Conservation (phyloP, 352 stramenopile genomes). For the Phytophthora foliorum region DNA sequence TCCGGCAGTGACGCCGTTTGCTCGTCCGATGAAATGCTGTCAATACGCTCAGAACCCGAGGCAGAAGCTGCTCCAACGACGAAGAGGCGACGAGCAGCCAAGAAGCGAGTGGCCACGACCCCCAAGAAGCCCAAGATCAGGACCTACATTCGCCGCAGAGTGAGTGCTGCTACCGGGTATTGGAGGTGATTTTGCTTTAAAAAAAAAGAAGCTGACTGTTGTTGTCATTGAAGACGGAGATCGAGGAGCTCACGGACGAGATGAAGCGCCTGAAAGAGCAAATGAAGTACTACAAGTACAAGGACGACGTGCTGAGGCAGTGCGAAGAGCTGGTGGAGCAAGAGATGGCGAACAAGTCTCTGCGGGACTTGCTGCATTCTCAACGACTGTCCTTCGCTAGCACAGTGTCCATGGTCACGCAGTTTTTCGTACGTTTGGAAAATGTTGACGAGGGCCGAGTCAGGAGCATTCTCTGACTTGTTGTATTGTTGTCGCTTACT, state of each 20-base stretch:
- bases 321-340: conserved; percentile 24
- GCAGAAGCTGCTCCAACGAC: conserved; percentile 1
- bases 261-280: conserved; percentile 36
- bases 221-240: conserved; percentile 26
- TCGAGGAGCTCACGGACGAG: conserved; percentile 27
- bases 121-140: conserved; percentile 34
- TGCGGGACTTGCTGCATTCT: conserved; percentile 25
- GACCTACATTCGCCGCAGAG: conserved; percentile 35
- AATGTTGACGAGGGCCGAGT: neutral
- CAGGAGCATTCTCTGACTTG: neutral
- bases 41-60: neutral
- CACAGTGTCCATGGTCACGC: conserved; percentile 33
- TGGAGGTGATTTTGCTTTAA: neutral
- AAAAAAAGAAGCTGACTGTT: neutral
- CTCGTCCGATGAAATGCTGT: conserved; percentile 17
- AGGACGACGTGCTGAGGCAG: conserved; percentile 18
- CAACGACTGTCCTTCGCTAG: conserved; percentile 37
- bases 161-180: conserved; percentile 5
- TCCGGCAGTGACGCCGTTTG: neutral
- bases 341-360: conserved; percentile 26
- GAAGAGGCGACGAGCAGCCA: conserved; percentile 14
- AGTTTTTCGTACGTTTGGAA: conserved; percentile 40
- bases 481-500: neutral
- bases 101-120: conserved; percentile 1
- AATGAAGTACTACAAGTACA: conserved; percentile 18